Percentiles rank a stretch among this genome's conserved stretches.
These are phyloP conservation scores for Medicago arabica DNA, from an alignment of 306 rosid genomes.

Conservation along the genomic window DNA sequence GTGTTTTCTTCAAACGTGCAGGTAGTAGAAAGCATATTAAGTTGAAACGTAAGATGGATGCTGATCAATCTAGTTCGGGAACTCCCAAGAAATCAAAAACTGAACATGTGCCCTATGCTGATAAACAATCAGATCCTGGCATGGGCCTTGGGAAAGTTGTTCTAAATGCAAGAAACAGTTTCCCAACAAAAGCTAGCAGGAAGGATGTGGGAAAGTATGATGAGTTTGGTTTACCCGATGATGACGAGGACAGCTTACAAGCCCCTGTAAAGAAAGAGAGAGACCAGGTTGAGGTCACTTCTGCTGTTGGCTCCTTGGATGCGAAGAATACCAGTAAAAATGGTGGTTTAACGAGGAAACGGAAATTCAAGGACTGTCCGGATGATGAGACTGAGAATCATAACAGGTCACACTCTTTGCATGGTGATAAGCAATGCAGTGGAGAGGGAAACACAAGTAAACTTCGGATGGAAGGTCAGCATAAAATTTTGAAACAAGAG, in stretches of 20 bases:
- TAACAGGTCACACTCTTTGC: slow-evolving; percentile 37
- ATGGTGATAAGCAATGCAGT: slow-evolving; percentile 45
- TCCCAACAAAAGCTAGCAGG: slow-evolving; percentile 47
- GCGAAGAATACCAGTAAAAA: slow-evolving; percentile 30
- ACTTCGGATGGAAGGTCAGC: slow-evolving; percentile 57
- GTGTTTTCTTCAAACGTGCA: slow-evolving; percentile 38
- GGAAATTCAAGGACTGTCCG: slow-evolving; percentile 59
- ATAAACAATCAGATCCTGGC: slow-evolving; percentile 48
- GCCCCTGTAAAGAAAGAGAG: slow-evolving; percentile 53
- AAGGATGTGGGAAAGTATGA: slow-evolving; percentile 53
- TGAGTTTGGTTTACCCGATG: slow-evolving; percentile 54
- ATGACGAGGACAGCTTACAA: slow-evolving; percentile 43
- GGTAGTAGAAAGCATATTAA: slow-evolving; percentile 55
- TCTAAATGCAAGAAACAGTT: slow-evolving; percentile 47
- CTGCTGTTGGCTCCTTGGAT: slow-evolving; percentile 50
- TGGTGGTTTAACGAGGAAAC: slow-evolving; percentile 57
- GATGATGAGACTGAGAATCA: slow-evolving; percentile 55
- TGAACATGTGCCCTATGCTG: slow-evolving; percentile 41
- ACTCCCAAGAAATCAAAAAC: slow-evolving; percentile 58
- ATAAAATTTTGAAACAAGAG: slow-evolving; percentile 42
- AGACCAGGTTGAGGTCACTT: slow-evolving; percentile 50
- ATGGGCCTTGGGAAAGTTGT: slow-evolving; percentile 47
- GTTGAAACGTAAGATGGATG: slow-evolving; percentile 56
- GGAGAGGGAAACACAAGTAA: slow-evolving; percentile 58
- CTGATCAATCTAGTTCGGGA: slow-evolving; percentile 55